These are phyloP conservation scores for Nyssa sinensis DNA, from an alignment of 148 eudicot species.

Conservation along the genomic window DNA sequence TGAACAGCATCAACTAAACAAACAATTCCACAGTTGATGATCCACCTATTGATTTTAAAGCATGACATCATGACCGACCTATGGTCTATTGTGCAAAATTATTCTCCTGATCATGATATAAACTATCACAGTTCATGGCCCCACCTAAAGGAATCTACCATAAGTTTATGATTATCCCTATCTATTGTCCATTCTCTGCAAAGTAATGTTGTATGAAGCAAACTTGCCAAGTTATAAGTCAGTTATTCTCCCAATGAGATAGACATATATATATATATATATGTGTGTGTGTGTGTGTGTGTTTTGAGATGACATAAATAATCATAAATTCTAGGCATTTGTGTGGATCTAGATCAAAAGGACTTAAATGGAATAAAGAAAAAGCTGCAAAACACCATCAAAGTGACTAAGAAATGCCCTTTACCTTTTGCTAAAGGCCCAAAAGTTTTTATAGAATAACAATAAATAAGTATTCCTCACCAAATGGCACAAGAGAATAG, in stretches of 20 bases:
- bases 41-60: neutral
- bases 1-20: neutral
- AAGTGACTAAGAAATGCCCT: slow-evolving; percentile 1
- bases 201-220: neutral
- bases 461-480: neutral
- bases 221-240: neutral
- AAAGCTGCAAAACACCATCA: neutral
- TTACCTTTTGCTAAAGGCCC: no score
- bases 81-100: neutral
- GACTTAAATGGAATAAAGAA: slow-evolving; percentile 10
- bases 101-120: no score
- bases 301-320: neutral
- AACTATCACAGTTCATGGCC: no score
- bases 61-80: neutral
- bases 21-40: neutral
- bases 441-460: neutral
- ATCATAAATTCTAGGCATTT: neutral
- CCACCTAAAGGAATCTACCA: no score
- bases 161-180: no score
- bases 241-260: neutral
- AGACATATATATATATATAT: neutral
- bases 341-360: slow-evolving; percentile 15
- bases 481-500: slow-evolving; percentile 6
- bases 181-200: no score
- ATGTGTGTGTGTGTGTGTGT: neutral